Evolutionary conservation across 495 filamentous ascomycete genomes (phyloP).

Genomic region (Penicillium goetzii): DNA sequence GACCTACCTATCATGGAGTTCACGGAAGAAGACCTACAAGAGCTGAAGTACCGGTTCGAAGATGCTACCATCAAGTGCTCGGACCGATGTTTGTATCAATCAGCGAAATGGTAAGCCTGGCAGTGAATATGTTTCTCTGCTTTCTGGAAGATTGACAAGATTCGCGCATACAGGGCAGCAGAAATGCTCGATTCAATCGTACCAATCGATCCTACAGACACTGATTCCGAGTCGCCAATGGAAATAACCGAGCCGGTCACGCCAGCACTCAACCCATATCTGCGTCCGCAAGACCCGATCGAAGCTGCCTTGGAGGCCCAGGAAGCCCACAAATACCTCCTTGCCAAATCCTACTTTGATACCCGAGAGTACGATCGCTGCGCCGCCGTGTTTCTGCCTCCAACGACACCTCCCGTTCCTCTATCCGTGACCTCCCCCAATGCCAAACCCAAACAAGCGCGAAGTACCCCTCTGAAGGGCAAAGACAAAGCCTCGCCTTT

Average conservation of each 20-base stretch:
- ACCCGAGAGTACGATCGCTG: slow-evolving; percentile 95
- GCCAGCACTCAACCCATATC: slow-evolving; percentile 47
- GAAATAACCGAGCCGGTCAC: slow-evolving; percentile 44
- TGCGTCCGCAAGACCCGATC: slow-evolving; percentile 55
- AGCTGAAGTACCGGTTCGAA: slow-evolving; percentile 69
- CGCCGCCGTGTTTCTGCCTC: slow-evolving; percentile 83
- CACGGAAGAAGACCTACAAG: slow-evolving; percentile 45
- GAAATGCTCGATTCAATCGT: slow-evolving; percentile 87
- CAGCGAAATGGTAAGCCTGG: slow-evolving; percentile 82
- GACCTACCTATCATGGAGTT: slow-evolving; percentile 41
- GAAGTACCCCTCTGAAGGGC: slow-evolving; percentile 50
- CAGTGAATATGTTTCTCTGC: background rate
- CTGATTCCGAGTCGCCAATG: slow-evolving; percentile 64
- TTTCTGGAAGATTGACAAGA: slow-evolving; percentile 6
- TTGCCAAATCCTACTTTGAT: slow-evolving; percentile 95
- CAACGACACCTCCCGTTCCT: slow-evolving; percentile 66
- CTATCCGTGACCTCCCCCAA: slow-evolving; percentile 52
- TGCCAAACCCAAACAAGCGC: slow-evolving; percentile 42
- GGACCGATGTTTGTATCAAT: slow-evolving; percentile 93
- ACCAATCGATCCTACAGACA: slow-evolving; percentile 49
- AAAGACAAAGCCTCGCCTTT: slow-evolving; percentile 56
- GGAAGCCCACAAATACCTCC: slow-evolving; percentile 80
- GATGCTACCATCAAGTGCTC: slow-evolving; percentile 87
- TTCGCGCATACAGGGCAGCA: slow-evolving; percentile 70
- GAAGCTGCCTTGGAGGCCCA: slow-evolving; percentile 79